Evolutionary conservation across 176 grass and related monocot genomes (phyloP).

Genomic region (Raddia guianensis): DNA sequence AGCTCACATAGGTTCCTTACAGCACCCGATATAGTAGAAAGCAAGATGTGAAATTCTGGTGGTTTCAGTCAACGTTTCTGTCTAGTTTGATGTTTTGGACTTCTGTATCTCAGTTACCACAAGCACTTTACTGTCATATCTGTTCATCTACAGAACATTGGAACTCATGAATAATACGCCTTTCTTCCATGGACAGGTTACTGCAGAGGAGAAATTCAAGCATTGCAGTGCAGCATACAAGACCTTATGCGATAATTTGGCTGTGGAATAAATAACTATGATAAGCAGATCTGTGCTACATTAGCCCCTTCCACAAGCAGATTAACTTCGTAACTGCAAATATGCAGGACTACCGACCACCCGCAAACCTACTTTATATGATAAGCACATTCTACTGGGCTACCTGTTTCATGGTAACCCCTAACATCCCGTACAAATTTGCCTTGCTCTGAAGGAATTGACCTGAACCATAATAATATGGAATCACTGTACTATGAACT

Average conservation of each 20-base stretch:
- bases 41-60: not conserved
- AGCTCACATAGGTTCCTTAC: constrained; percentile 19
- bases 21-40: constrained; percentile 11
- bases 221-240: constrained; percentile 86
- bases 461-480: constrained; percentile 24
- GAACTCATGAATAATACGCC: constrained; percentile 16
- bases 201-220: constrained; percentile 95
- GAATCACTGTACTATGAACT: constrained; percentile 23
- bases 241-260: constrained; percentile 71
- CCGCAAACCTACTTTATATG: constrained; percentile 5
- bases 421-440: not conserved
- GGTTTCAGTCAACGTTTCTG: not conserved
- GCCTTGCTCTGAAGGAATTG: constrained; percentile 26
- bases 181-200: constrained; percentile 53
- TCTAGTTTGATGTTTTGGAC: constrained; percentile 36
- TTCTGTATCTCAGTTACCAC: constrained; percentile 11
- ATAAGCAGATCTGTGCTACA: constrained; percentile 26
- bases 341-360: not conserved
- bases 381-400: constrained; percentile 12
- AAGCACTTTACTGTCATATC: constrained; percentile 14
- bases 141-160: not conserved
- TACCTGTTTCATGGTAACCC: not conserved
- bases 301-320: constrained; percentile 20
- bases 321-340: constrained; percentile 3
- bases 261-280: constrained; percentile 37